Percentiles rank a stretch among this genome's conserved stretches.
Evolutionary conservation across 1,284 basidiomycete genomes (phyloP).

Genomic region (Takashimella koratensis): DNA sequence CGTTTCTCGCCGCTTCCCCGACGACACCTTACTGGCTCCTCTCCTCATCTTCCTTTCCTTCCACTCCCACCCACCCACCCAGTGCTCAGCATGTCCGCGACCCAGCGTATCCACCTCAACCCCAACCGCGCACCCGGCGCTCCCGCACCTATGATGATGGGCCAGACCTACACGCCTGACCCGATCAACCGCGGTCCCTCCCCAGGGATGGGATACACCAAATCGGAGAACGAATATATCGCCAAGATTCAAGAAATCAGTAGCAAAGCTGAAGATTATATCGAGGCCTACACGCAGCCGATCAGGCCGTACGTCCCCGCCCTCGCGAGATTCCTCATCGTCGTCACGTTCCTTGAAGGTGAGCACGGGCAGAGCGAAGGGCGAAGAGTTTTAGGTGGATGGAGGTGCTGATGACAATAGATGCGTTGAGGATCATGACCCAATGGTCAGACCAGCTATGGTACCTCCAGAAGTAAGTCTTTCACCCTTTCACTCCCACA

Average conservation of each 20-base stretch:
- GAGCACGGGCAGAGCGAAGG: conserved; percentile 7
- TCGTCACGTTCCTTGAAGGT: conserved; percentile 95
- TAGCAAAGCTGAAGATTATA: conserved; percentile 81
- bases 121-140: conserved; percentile 42
- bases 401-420: conserved; percentile 22
- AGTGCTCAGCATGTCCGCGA: conserved; percentile 30
- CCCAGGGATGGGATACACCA: conserved; percentile 3
- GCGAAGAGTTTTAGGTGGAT: neutral
- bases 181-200: conserved; percentile 27
- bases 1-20: no score
- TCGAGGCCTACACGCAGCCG: conserved; percentile 83
- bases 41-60: neutral
- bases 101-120: conserved; percentile 49
- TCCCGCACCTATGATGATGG: conserved; percentile 22
- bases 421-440: conserved; percentile 86
- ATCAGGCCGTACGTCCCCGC: conserved; percentile 91
- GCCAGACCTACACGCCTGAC: conserved; percentile 40
- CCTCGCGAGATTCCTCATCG: conserved; percentile 93
- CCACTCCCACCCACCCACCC: neutral
- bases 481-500: no score
- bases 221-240: conserved; percentile 64
- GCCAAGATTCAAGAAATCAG: conserved; percentile 76
- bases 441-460: conserved; percentile 97
- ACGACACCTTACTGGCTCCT: no score
- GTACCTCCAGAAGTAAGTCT: conserved; percentile 85